Base-by-base conservation (phyloP, 2,329 filamentous ascomycete genomes). In the Hymenoscyphus repandus region DNA sequence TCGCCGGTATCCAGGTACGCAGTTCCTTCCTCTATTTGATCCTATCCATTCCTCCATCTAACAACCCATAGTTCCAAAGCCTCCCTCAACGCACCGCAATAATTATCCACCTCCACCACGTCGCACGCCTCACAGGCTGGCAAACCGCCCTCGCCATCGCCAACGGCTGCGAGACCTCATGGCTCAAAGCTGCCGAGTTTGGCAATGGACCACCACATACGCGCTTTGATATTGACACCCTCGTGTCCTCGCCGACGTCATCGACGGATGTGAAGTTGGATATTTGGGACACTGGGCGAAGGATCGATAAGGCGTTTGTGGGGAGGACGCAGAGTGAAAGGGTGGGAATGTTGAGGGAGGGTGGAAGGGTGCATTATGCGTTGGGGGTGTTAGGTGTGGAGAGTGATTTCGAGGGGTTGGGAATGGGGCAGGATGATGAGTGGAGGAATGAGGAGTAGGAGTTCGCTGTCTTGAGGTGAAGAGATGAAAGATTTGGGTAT, bases 101-200 rank as follows among this genome's bases (percentile, higher is more conserved):
- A 0, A 77, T 96, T 56, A 76, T 78, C 32, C 82, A 86, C 27
- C 76, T 96, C 49, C 78, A 83, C 59, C 84, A 90, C 60, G 84
- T 95, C 36, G 81, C 86, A 2, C 80, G 84, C 1, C 74, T 93
- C 6, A 96, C 90, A 0, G 93, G 93, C 0, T 96, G 90, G 87
- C 86, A 90, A 61, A 90, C 86, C 1, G 87, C 90, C 1, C 79
- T 82, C 32, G 82, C 90, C 37, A 92, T 96, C 56, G 89, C 89
- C 0, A 76, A 80, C 44, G 90, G 90, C 1, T 95, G 90, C 66
- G 91, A 97, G 68, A 85, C 83, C 2, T 79, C 83, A 0, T 99
- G 93, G 93, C 76, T 80, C 52, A 88, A 85, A 64, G 83, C 86
- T 1, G 86, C 81, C 3, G 78, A 84, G 54, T 74, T 86, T 59